Evolutionary conservation across 2,329 filamentous ascomycete genomes (phyloP), one percentile per base, ranked within the genome.

Genomic region (Fusarium dlaminii): DNA sequence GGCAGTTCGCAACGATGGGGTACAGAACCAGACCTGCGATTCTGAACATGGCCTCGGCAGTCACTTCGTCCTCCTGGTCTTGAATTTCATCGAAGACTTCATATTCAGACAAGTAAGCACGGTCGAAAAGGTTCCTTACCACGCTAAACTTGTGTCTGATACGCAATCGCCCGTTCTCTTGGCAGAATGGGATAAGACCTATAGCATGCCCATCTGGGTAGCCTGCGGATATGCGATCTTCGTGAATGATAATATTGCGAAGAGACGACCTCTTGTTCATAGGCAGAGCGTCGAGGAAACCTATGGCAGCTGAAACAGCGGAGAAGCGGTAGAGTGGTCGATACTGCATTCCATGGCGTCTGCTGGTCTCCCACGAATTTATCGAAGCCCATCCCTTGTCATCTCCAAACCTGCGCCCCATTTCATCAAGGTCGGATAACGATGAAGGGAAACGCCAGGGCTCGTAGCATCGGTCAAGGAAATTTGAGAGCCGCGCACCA

Each of bases 21-120:
- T 17, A 6, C 10, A 48, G 42, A 43, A 5, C 1, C 15, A 5
- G 3, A 17, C 7, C 14, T 18, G 40, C 22, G 15, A 15, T 0
- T 42, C 5, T n/a, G 39, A 42, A 15, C 12, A n/a, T 42, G 22
- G 10, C 6, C 39, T n/a, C 8, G 7, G 37, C 1, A 39, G 11
- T 1, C 20, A 5, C 8, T 13, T 22, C 5, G 22, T 42, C 39
- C 22, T 42, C 6, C 22, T 10, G 6, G 1, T 18, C 17, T 39
- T 42, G 17, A 45, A 13, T 45, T 4, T 4, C 2, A 27, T 8
- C 3, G 1, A 45, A 27, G 42, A 0, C 6, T 43, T 0, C 0
- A 20, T 7, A 1, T 45, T 8, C 5, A 15, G 9, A 48, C 4
- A 30, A 6, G 20, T 2, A 48, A 15, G 27, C 27, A 15, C 45